Base-by-base conservation (phyloP, 306 rosid genomes). In the Inga laurina region DNA sequence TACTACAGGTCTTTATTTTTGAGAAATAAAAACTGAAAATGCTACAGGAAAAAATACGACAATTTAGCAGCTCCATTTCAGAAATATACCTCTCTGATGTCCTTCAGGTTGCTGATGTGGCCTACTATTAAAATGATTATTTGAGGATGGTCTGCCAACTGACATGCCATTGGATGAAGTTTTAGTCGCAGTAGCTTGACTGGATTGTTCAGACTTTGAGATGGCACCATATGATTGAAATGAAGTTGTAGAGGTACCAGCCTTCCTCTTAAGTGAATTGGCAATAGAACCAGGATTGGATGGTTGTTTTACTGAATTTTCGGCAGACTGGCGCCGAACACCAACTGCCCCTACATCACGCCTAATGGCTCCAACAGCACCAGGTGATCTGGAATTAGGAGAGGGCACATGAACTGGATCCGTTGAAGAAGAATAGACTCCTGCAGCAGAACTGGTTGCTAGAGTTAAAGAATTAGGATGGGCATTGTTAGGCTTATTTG, bases 321-420 rank as follows among this genome's bases (percentile, higher is more conserved):
- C 98, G 66, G 93, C 86, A 80, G 94, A 78, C 78, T 86, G 97
- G 61, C 93, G 82, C 57, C 98, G 91, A 84, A 91, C 88, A 59
- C 98, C 97, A 61, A 91, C 97, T 21, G 91, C 93, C 85, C 98
- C 98, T 74, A 92, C 97, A 84, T 94, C 99, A 73, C 99, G 97
- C 86, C 91, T 90, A 83, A 97, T 92, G 51, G 99, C 97, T 76
- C 99, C 99, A 85, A 95, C 94, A 85, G 87, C 82, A 73, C 96
- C 97, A 52, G 94, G 89, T 61, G 97, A 86, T 87, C 97, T 90
- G 76, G 97, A 91, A 90, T 97, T 97, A 54, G 99, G 97, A 79
- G 99, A 94, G 52, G 99, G 99, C 76, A 97, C 97, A 72, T 97
- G 99, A 81, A 97, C 98, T 24, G 99, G 99, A 89, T 97, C 99